phyloP scores from a whole-genome alignment of 1,284 basidiomycete genomes.

The Vanrija sp. region DNA sequence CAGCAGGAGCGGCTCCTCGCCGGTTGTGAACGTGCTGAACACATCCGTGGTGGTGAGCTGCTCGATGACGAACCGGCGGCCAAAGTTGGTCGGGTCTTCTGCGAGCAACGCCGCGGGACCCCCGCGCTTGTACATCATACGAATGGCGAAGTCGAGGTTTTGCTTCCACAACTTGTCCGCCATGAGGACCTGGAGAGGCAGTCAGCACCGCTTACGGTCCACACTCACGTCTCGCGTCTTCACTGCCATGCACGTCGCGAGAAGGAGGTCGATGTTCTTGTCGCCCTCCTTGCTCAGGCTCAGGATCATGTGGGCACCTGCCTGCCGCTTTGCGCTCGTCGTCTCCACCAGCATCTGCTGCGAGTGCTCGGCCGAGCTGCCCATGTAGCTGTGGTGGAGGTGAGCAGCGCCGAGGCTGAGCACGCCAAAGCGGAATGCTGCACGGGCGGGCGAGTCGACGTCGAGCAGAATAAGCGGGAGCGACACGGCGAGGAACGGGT shows the following conservation, averaged over 20 bases:
- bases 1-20: constrained; percentile 15
- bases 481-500: constrained; percentile 14
- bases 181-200: constrained; percentile 1
- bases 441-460: constrained; percentile 6
- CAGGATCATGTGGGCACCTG: constrained; percentile 8
- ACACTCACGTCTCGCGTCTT: constrained; percentile 10
- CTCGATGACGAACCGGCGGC: constrained; percentile 20
- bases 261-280: constrained; percentile 5
- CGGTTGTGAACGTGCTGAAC: constrained; percentile 19
- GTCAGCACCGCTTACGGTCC: background rate
- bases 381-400: constrained; percentile 9
- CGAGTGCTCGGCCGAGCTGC: background rate
- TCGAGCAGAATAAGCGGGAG: constrained; percentile 13
- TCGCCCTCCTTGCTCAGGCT: constrained; percentile 5
- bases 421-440: constrained; percentile 17
- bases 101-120: constrained; percentile 11
- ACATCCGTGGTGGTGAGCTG: constrained; percentile 18
- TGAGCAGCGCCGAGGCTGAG: constrained; percentile 18
- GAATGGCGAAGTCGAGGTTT: constrained; percentile 18
- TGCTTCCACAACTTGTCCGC: constrained; percentile 11
- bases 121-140: constrained; percentile 13
- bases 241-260: constrained; percentile 15
- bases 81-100: constrained; percentile 7
- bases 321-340: constrained; percentile 7
- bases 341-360: background rate